These are phyloP conservation scores for Melampsora medusae DNA, from an alignment of 1,284 basidiomycete species.

Conservation along the genomic window DNA sequence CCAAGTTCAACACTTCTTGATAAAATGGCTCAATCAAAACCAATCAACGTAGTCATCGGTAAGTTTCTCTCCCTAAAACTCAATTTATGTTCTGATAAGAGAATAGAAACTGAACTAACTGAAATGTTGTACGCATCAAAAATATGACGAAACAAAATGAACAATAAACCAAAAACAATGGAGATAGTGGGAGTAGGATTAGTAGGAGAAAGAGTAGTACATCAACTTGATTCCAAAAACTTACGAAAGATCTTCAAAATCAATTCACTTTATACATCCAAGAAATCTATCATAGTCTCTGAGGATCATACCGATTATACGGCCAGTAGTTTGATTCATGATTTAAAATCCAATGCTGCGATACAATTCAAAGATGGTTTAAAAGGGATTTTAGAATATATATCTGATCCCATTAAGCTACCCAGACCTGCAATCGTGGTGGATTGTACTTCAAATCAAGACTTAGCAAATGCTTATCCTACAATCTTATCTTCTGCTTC, in stretches of 20 bases:
- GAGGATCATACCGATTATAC: neutral
- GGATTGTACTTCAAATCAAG: slow-evolving; percentile 88
- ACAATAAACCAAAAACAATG: neutral
- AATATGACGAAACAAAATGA: neutral
- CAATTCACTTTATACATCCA: slow-evolving; percentile 33
- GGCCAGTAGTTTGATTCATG: slow-evolving; percentile 15
- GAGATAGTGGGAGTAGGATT: slow-evolving; percentile 37
- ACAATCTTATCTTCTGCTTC: slow-evolving; percentile 62
- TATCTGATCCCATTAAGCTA: slow-evolving; percentile 58
- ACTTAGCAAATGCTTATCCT: slow-evolving; percentile 80
- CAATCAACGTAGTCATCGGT: slow-evolving; percentile 40
- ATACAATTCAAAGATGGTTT: neutral
- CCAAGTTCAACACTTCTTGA: neutral
- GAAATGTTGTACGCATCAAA: neutral
- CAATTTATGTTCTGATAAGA: neutral
- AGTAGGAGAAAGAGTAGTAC: slow-evolving; percentile 36
- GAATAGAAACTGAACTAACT: neutral
- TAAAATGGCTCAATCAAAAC: slow-evolving; percentile 24
- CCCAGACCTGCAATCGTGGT: slow-evolving; percentile 72
- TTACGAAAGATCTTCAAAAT: slow-evolving; percentile 23
- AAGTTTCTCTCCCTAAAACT: neutral
- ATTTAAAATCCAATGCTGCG: slow-evolving; percentile 12
- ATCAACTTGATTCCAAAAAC: slow-evolving; percentile 16
- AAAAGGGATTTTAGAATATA: slow-evolving; percentile 45
- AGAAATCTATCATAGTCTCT: slow-evolving; percentile 8